Percentiles rank a stretch among this genome's conserved stretches.
These are phyloP conservation scores for Penicillium sp. DNA, from an alignment of 2,329 filamentous ascomycete genomes.

Conservation along the genomic window DNA sequence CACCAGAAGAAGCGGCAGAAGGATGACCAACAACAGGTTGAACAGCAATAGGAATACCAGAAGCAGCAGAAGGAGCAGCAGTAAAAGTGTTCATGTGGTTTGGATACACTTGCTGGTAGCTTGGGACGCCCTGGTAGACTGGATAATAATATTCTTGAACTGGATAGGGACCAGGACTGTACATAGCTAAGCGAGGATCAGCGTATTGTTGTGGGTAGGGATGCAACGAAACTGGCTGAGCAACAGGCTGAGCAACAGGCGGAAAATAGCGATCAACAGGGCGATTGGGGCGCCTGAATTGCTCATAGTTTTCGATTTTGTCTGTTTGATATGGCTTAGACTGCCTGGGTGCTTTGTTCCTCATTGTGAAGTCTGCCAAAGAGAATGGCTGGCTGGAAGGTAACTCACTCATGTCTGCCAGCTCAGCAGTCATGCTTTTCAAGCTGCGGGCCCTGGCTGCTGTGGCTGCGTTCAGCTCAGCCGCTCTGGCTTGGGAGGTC, in stretches of 20 bases:
- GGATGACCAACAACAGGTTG: not conserved
- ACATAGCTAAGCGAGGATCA: not conserved
- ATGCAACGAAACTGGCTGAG: not conserved
- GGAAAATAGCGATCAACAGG: constrained; percentile 14
- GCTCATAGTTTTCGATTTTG: not conserved
- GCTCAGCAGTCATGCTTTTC: constrained; percentile 16
- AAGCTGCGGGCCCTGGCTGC: constrained; percentile 14
- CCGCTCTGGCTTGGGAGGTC: constrained; percentile 17
- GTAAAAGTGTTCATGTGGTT: not conserved
- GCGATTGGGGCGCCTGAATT: constrained; percentile 8
- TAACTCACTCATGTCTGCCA: constrained; percentile 20
- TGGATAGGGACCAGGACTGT: not conserved
- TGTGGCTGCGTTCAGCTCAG: constrained; percentile 16
- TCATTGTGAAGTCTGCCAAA: constrained; percentile 19
- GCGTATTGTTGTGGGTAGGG: not conserved
- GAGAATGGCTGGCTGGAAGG: constrained; percentile 24
- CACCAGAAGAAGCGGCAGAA: not conserved
- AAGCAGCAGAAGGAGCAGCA: not conserved
- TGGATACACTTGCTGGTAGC: constrained; percentile 7
- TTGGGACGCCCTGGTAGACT: constrained; percentile 8
- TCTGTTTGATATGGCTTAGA: not conserved
- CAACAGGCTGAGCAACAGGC: not conserved
- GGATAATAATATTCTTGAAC: constrained; percentile 7
- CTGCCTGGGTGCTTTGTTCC: constrained; percentile 19
- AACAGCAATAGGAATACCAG: not conserved